These are phyloP conservation scores for Calophaca sinica DNA, from an alignment of 306 rosid species.

Conservation along the genomic window DNA sequence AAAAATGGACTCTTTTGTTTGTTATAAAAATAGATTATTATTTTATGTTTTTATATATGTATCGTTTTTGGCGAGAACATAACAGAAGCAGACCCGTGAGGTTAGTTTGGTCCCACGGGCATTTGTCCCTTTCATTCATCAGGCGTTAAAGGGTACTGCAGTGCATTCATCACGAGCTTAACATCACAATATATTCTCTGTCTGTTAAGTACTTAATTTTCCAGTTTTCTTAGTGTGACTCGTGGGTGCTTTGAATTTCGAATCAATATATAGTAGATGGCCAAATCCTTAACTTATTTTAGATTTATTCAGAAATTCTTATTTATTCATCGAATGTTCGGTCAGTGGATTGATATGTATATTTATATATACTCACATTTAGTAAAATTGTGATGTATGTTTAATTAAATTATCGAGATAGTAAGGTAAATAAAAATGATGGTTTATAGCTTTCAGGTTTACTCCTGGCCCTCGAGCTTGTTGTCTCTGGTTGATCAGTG, in stretches of 20 bases:
- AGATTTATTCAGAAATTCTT: background rate
- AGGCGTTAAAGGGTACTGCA: background rate
- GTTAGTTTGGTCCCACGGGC: background rate
- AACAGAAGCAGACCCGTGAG: conserved; percentile 39
- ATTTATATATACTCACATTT: too few species aligned
- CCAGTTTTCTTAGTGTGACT: background rate
- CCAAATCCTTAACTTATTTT: background rate
- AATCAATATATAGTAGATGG: background rate
- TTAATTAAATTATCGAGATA: background rate
- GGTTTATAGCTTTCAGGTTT: too few species aligned
- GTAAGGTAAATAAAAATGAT: background rate
- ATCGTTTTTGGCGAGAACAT: background rate
- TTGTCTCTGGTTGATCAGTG: too few species aligned
- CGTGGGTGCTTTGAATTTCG: background rate
- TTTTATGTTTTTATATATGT: background rate
- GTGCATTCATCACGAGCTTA: conserved; percentile 33
- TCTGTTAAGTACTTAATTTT: background rate
- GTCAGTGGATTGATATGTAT: background rate
- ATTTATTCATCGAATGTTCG: background rate
- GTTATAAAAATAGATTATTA: too few species aligned
- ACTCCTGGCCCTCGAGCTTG: too few species aligned
- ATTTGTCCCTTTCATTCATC: conserved; percentile 25
- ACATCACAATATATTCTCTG: background rate
- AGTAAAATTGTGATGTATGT: too few species aligned
- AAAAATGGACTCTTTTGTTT: too few species aligned